phyloP scores from a whole-genome alignment of 805 yeast genomes.

The Tetrapisispora nanseiensis region DNA sequence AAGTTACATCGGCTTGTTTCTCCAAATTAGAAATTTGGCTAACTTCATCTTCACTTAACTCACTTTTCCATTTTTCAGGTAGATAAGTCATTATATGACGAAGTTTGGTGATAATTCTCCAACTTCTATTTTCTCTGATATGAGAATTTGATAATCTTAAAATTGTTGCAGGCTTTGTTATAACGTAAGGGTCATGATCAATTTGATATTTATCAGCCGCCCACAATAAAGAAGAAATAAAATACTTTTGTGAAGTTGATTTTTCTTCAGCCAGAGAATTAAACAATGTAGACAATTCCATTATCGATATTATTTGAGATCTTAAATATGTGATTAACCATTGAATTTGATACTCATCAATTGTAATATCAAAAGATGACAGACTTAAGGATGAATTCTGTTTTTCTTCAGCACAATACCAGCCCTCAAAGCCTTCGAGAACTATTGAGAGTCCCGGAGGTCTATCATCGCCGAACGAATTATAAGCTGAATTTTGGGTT shows the following conservation, averaged over 20 bases:
- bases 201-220: slow-evolving; percentile 45
- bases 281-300: slow-evolving; percentile 6
- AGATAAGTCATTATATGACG: slow-evolving; percentile 59
- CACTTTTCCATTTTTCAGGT: slow-evolving; percentile 42
- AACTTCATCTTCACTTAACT: slow-evolving; percentile 4
- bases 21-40: slow-evolving; percentile 27
- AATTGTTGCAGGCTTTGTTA: slow-evolving; percentile 81
- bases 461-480: slow-evolving; percentile 7
- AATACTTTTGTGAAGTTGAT: slow-evolving; percentile 22
- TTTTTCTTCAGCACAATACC: slow-evolving; percentile 17
- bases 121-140: slow-evolving; percentile 69
- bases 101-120: slow-evolving; percentile 76
- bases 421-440: slow-evolving; percentile 22
- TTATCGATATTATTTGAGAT: slow-evolving; percentile 6
- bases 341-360: slow-evolving; percentile 28
- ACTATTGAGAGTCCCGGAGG: slow-evolving; percentile 23
- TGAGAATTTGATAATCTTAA: slow-evolving; percentile 64
- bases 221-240: slow-evolving; percentile 35
- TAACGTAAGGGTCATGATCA: slow-evolving; percentile 78
- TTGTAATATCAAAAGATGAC: slow-evolving; percentile 24
- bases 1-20: slow-evolving; percentile 46
- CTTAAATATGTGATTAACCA: slow-evolving; percentile 26
- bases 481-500: slow-evolving; percentile 1
- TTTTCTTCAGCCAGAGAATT: slow-evolving; percentile 7
- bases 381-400: slow-evolving; percentile 22